Evolutionary conservation across 2,329 filamentous ascomycete species (phyloP), one percentile per base, ranked within the genome.

Genomic region (Arthroderma sp.): DNA sequence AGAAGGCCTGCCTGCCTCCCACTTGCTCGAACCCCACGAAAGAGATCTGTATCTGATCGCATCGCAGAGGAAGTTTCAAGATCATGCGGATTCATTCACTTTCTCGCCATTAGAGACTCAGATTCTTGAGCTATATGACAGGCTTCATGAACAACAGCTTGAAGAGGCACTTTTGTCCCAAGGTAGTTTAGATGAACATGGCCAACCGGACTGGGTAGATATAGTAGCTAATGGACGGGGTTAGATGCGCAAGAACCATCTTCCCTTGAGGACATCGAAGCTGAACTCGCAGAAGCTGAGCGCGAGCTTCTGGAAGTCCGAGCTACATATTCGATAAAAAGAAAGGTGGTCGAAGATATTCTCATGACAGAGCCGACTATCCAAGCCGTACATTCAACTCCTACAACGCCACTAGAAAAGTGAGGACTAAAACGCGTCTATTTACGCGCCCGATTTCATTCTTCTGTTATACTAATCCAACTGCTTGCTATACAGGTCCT

Each of bases 361-460:
- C 63, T 91, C 52, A 77, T 78, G 53, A 79, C 80, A 46, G 81
- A 85, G 54, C 85, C 86, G 5, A 78, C 84, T 36, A 67, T 93
- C 46, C 85, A 83, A 56, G 81, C 85, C 5, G 78, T 89, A 34
- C 84, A 93, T 59, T 68, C 75, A 48, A 78, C 78, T 37, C 75
- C 74, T 8, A 72, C 77, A 11, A 75, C 77, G 2, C 74, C 76
- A 38, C 69, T 80, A 43, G 84, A 91, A 63, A 75, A 78, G 84
- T 85, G 70, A 45, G 60, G 11, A n/a, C 28, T 3, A 4, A 33
- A 36, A 22, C 43, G 29, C 28, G 31, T 30, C 30, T 44, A 28
- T 51, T 43, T 8, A 7, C 34, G 36, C 7, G 28, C 27, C 10
- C 27, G 2, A 11, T 30, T 11, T 34, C 8, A 34, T 8, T 11